phyloP scores from a whole-genome alignment of 78 protist genomes.

The Dictyostelium purpureum region DNA sequence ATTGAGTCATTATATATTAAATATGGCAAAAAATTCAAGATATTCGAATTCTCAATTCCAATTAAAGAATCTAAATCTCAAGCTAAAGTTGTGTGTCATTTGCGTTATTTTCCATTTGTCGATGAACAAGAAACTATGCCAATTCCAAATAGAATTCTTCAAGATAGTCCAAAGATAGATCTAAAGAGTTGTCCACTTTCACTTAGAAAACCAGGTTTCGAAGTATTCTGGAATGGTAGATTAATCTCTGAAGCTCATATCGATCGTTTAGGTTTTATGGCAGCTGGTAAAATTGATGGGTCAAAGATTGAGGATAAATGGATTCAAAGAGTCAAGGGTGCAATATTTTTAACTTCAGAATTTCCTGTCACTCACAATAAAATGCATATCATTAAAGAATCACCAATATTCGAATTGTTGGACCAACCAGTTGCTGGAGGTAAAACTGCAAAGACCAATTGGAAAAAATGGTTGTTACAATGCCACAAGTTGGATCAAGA shows the following conservation, averaged over 20 bases:
- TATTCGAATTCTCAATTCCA: neutral
- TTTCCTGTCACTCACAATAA: conserved; percentile 83
- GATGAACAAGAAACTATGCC: conserved; percentile 62
- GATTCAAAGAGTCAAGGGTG: conserved; percentile 55
- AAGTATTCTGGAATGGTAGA: conserved; percentile 81
- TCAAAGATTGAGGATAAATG: conserved; percentile 55
- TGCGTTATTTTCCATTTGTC: conserved; percentile 57
- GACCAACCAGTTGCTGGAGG: neutral
- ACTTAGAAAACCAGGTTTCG: conserved; percentile 71
- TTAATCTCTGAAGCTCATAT: conserved; percentile 75
- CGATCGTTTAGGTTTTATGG: conserved; percentile 60
- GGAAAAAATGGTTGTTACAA: conserved; percentile 51
- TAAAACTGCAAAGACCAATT: neutral
- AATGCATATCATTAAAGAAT: conserved; percentile 71
- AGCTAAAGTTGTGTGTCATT: conserved; percentile 21
- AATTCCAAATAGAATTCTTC: conserved; percentile 8
- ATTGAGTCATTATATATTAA: conserved; percentile 36
- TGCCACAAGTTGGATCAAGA: conserved; percentile 80
- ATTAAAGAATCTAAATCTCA: neutral
- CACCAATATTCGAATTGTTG: conserved; percentile 19
- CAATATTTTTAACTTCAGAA: conserved; percentile 44
- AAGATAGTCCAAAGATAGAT: neutral
- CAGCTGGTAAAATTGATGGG: conserved; percentile 26
- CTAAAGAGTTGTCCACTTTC: conserved; percentile 13
- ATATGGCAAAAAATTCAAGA: conserved; percentile 25